phyloP scores from a whole-genome alignment of 441 rosid species.

The Gossypium trilobum region DNA sequence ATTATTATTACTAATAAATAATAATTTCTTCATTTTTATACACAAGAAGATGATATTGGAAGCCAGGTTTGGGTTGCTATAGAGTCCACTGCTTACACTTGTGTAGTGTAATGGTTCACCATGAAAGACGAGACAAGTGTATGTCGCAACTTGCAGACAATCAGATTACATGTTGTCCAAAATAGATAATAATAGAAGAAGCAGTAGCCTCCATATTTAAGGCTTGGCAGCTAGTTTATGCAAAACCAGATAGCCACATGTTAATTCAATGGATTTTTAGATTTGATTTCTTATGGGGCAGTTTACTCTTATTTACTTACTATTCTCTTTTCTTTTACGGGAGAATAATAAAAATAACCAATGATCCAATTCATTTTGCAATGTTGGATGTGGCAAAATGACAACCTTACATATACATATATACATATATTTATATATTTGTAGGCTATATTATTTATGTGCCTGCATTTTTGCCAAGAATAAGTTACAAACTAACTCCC shows the following conservation, averaged over 20 bases:
- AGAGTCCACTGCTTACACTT: background rate
- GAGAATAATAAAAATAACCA: background rate
- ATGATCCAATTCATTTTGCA: background rate
- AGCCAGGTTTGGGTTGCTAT: background rate
- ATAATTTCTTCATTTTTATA: background rate
- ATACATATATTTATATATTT: background rate
- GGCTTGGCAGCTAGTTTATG: background rate
- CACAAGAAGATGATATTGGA: background rate
- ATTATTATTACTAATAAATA: background rate
- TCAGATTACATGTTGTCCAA: background rate
- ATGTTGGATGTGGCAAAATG: slow-evolving; percentile 5
- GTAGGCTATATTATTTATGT: background rate
- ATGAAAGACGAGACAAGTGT: slow-evolving; percentile 2
- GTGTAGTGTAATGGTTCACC: background rate
- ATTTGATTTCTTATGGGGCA: background rate
- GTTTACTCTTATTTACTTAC: background rate
- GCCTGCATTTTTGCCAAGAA: background rate
- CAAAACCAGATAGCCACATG: background rate
- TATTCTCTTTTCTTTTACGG: background rate
- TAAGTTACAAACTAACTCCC: background rate
- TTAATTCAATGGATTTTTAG: background rate
- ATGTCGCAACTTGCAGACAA: background rate
- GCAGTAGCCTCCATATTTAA: background rate
- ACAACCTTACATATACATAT: background rate
- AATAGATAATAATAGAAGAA: background rate